Conservation (phyloP, 768 basidiomycete genomes). For the Leccinum variicolor region DNA sequence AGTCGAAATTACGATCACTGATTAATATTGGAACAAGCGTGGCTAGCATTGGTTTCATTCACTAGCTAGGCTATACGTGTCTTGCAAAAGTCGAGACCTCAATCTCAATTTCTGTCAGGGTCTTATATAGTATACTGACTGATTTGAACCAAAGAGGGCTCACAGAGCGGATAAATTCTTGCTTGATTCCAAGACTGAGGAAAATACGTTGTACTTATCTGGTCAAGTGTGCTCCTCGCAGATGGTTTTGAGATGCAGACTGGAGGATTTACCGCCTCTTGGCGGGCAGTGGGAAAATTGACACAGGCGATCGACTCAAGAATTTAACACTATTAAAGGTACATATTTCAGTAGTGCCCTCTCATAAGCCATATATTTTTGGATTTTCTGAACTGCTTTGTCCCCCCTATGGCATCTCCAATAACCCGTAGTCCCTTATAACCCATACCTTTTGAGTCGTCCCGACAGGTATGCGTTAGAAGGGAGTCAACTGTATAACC, state of each 20-base stretch:
- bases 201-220: constrained; percentile 3
- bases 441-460: too few species aligned
- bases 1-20: not conserved
- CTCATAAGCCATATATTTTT: too few species aligned
- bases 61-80: not conserved
- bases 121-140: not conserved
- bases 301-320: too few species aligned
- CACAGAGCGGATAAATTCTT: not conserved
- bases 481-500: too few species aligned
- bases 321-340: too few species aligned
- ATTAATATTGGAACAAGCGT: not conserved
- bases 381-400: too few species aligned
- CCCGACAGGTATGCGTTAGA: too few species aligned
- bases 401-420: too few species aligned
- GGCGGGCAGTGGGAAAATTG: not conserved
- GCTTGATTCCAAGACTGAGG: not conserved
- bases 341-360: too few species aligned
- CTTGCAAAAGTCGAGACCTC: not conserved
- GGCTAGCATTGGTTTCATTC: not conserved
- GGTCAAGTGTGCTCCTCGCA: constrained; percentile 12
- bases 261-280: not conserved
- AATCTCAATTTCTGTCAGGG: not conserved
- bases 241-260: constrained; percentile 8
- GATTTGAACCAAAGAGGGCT: not conserved
- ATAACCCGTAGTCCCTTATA: too few species aligned